Conservation (phyloP, 495 filamentous ascomycete species). For the Penicillium subrubescens region DNA sequence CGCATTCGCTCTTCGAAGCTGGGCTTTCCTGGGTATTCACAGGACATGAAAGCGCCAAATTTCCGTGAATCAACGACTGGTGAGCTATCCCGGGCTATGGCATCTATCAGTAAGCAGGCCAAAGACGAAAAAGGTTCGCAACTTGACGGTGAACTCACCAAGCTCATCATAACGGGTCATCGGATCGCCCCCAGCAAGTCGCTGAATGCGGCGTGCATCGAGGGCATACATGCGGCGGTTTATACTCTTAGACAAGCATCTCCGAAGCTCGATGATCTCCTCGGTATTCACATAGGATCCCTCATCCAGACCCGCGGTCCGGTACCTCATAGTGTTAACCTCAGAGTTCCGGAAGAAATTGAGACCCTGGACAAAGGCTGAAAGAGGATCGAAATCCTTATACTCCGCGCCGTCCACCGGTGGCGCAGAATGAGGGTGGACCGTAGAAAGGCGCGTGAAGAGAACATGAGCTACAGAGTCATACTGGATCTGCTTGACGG, state of each 20-base stretch:
- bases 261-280: conserved; percentile 44
- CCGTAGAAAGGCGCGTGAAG: conserved; percentile 58
- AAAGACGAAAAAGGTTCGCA: not conserved
- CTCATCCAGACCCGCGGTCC: conserved; percentile 38
- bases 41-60: conserved; percentile 49
- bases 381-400: conserved; percentile 48
- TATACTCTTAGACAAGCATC: conserved; percentile 40
- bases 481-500: conserved; percentile 63
- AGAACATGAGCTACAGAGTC: conserved; percentile 60
- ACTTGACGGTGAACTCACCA: conserved; percentile 29
- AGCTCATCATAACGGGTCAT: conserved; percentile 39
- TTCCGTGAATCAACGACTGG: conserved; percentile 35
- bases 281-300: conserved; percentile 44
- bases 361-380: conserved; percentile 42
- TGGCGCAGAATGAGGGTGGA: conserved; percentile 52
- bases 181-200: conserved; percentile 43
- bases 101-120: conserved; percentile 7
- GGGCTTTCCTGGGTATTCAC: conserved; percentile 40
- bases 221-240: conserved; percentile 46
- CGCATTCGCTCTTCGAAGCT: conserved; percentile 46
- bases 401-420: conserved; percentile 44
- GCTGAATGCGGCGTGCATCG: conserved; percentile 42
- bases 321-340: conserved; percentile 34
- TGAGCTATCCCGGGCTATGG: conserved; percentile 35
- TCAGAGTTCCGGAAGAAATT: conserved; percentile 44